Conservation (phyloP, 805 yeast genomes). For the Naumovozyma castellii region DNA sequence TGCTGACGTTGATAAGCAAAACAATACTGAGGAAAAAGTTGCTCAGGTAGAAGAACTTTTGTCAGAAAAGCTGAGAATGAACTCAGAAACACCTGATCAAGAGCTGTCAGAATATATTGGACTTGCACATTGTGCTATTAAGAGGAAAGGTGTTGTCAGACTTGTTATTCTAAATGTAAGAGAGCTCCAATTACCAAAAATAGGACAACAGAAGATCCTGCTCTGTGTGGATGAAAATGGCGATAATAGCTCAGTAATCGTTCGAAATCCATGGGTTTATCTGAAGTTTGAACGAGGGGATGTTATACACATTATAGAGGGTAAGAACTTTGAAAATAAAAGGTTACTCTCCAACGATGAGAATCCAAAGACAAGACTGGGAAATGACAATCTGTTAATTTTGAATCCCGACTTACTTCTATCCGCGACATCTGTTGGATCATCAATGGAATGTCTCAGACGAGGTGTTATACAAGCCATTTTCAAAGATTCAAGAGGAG, state of each 20-base stretch:
- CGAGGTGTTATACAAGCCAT: constrained; percentile 53
- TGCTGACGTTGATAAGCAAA: constrained; percentile 1
- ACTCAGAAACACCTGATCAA: background rate
- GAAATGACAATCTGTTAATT: constrained; percentile 51
- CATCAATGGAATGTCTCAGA: constrained; percentile 64
- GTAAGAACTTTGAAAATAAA: constrained; percentile 28
- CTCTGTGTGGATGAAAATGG: constrained; percentile 38
- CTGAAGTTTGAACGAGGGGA: constrained; percentile 43
- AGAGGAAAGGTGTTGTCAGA: constrained; percentile 36
- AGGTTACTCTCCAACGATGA: constrained; percentile 24
- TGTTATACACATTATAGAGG: constrained; percentile 49
- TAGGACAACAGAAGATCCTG: constrained; percentile 43
- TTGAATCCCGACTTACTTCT: constrained; percentile 78
- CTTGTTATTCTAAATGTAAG: constrained; percentile 14
- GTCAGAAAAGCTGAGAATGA: constrained; percentile 7
- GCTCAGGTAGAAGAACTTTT: constrained; percentile 5
- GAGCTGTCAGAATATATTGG: constrained; percentile 6
- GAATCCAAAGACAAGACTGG: constrained; percentile 18
- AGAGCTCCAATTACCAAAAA: constrained; percentile 13
- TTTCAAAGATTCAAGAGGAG: constrained; percentile 50
- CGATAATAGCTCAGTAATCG: constrained; percentile 33
- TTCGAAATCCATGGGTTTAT: constrained; percentile 53
- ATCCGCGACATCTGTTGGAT: constrained; percentile 75
- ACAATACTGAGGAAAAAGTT: background rate
- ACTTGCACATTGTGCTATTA: constrained; percentile 36